Evolutionary conservation across 139 green algal genomes (phyloP).

Genomic region (Pseudopediastrum boryanum): DNA sequence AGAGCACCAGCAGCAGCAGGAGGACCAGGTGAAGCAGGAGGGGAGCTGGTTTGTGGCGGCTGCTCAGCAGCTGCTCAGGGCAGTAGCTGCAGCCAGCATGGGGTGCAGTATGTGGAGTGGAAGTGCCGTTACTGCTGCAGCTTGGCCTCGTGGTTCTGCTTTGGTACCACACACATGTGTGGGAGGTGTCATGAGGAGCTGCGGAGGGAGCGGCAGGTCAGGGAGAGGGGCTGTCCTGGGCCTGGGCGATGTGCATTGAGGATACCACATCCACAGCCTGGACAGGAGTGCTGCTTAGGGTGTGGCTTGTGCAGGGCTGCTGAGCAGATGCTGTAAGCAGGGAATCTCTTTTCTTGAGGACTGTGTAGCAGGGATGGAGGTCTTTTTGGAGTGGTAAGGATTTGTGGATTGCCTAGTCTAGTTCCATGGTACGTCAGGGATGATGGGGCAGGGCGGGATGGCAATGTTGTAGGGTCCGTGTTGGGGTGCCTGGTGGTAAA

Average conservation of each 20-base stretch:
- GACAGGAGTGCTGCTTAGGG: constrained; percentile 14
- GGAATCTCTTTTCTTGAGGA: too few relatives aligned
- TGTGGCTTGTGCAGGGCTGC: constrained; percentile 21
- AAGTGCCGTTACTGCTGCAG: constrained; percentile 47
- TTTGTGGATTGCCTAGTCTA: too few relatives aligned
- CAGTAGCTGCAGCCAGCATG: constrained; percentile 29
- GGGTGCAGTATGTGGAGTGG: constrained; percentile 46
- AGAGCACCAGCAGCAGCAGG: too few relatives aligned
- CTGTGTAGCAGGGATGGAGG: too few relatives aligned
- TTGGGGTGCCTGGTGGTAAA: too few relatives aligned
- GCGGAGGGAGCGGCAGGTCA: not conserved
- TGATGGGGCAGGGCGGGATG: too few relatives aligned
- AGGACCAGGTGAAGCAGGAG: too few relatives aligned
- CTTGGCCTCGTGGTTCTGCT: constrained; percentile 35
- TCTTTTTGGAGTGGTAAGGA: too few relatives aligned
- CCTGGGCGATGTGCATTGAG: not conserved
- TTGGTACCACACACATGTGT: constrained; percentile 24
- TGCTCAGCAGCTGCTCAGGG: constrained; percentile 27
- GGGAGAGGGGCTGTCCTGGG: not conserved
- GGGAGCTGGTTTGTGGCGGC: constrained; percentile 34
- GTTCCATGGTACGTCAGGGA: too few relatives aligned
- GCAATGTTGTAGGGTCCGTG: too few relatives aligned
- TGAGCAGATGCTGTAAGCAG: too few relatives aligned
- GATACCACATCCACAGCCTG: constrained; percentile 23
- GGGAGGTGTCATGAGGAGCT: not conserved